Evolutionary conservation across 768 basidiomycete genomes (phyloP).

Genomic region (Russula emetica): DNA sequence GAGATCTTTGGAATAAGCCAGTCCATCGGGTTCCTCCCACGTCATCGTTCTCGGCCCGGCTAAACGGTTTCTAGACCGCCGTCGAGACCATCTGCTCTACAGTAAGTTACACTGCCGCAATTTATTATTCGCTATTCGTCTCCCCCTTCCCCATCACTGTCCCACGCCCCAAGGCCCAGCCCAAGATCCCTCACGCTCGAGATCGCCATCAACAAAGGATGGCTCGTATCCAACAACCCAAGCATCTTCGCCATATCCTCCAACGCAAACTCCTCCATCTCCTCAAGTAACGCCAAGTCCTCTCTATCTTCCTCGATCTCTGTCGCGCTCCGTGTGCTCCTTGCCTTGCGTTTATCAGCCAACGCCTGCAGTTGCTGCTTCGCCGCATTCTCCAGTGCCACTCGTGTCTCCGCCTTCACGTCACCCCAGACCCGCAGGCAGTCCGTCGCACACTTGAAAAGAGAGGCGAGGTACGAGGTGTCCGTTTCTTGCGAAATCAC

Average conservation of each 20-base stretch:
- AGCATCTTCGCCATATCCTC: conserved; percentile 76
- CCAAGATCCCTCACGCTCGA: conserved; percentile 70
- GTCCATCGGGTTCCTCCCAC: background rate
- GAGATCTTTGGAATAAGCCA: background rate
- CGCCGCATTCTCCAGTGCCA: conserved; percentile 60
- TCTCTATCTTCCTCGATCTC: conserved; percentile 53
- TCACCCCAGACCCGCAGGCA: conserved; percentile 57
- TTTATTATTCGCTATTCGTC: conserved; percentile 4
- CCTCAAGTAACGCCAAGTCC: conserved; percentile 67
- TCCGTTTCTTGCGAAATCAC: conserved; percentile 71
- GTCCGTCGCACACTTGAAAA: conserved; percentile 68
- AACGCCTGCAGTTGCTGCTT: conserved; percentile 65
- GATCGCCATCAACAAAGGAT: conserved; percentile 65
- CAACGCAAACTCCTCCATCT: conserved; percentile 78
- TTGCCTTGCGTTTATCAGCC: conserved; percentile 61
- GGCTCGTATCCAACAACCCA: conserved; percentile 48
- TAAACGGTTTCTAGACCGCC: background rate
- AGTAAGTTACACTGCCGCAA: background rate
- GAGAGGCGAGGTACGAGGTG: conserved; percentile 68
- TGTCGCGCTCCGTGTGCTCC: conserved; percentile 39
- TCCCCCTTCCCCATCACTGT: conserved; percentile 26
- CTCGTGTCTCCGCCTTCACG: conserved; percentile 46
- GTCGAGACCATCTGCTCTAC: background rate
- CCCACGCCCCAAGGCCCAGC: conserved; percentile 37
- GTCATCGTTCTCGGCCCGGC: conserved; percentile 2